Evolutionary conservation across 768 basidiomycete species (phyloP), one percentile per base, ranked within the genome.

Genomic region (Russula dissimulans): DNA sequence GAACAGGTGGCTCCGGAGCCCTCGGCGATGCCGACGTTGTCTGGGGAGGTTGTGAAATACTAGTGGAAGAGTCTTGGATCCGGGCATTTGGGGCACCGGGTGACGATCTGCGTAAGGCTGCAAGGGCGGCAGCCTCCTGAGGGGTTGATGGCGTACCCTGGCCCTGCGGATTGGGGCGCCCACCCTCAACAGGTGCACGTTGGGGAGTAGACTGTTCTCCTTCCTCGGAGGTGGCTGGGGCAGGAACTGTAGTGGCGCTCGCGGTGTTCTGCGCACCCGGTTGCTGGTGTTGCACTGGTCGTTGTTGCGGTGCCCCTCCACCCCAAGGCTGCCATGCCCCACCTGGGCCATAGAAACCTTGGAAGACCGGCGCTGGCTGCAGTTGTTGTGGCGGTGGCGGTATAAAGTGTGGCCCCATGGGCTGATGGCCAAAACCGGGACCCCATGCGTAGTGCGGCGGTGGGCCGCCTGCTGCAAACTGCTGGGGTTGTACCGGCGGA

Each of bases 351-450:
- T 57, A 39, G 45, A 57, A 66, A 7, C 65, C 65, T 18, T 66
- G 65, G 29, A 60, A 66, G 17, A 61, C 56, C 15, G 66, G 61
- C n/a, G 61, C 61, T 15, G 44, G 65, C 39, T 58, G 63, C 9
- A 59, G 60, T 45, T 64, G 66, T 32, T 32, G 62, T n/a, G 55
- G 65, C 14, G 55, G 65, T 15, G 49, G 45, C 39, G 57, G 65
- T 31, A 71, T 65, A 67, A 68, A 71, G 46, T 70, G 73, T 7
- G 67, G 73, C 53, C 74, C 74, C 36, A 71, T 69, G 44, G 85
- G 88, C 26, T 77, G 79, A 57, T 82, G 82, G 83, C 72, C 77
- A 18, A 80, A 81, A 39, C 78, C 79, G 9, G 85, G 86, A 9
- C 84, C 85, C 42, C 77, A 75, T 59, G 75, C 66, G 62, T 82